These are phyloP conservation scores for Monotropa hypopitys DNA, from an alignment of 179 eudicot species.

Conservation along the genomic window DNA sequence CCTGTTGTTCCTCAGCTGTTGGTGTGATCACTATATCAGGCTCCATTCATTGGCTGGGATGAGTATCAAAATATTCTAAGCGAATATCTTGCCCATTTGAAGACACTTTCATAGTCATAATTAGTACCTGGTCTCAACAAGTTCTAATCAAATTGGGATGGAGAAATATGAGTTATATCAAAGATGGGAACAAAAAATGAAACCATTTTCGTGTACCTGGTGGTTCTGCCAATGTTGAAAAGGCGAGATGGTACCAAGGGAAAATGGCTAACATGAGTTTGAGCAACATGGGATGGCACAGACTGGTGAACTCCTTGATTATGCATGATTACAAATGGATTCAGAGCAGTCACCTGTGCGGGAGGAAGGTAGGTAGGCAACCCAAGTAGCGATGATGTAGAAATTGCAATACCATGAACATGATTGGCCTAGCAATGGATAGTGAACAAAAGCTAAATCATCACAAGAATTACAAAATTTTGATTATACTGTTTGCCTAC, in stretches of 20 bases:
- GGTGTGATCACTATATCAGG: slow-evolving; percentile 27
- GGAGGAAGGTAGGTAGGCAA: slow-evolving; percentile 63
- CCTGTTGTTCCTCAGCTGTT: slow-evolving; percentile 46
- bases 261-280: slow-evolving; percentile 52
- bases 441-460: background rate
- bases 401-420: slow-evolving; percentile 44
- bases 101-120: slow-evolving; percentile 45
- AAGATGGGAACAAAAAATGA: background rate
- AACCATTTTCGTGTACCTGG: slow-evolving; percentile 37
- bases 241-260: slow-evolving; percentile 47
- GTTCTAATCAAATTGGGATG: slow-evolving; percentile 42
- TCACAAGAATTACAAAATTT: background rate
- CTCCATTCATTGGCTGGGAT: slow-evolving; percentile 29
- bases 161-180: slow-evolving; percentile 6
- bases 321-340: slow-evolving; percentile 74
- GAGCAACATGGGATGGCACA: slow-evolving; percentile 51
- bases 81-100: slow-evolving; percentile 40
- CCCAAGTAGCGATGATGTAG: slow-evolving; percentile 63
- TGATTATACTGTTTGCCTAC: background rate
- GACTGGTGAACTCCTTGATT: slow-evolving; percentile 53
- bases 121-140: slow-evolving; percentile 30
- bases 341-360: slow-evolving; percentile 70
- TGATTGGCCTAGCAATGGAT: slow-evolving; percentile 38
- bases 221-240: slow-evolving; percentile 69
- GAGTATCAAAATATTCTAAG: slow-evolving; percentile 36